Base-by-base conservation (phyloP, 2,329 filamentous ascomycete species). In the Alternaria burnsii region DNA sequence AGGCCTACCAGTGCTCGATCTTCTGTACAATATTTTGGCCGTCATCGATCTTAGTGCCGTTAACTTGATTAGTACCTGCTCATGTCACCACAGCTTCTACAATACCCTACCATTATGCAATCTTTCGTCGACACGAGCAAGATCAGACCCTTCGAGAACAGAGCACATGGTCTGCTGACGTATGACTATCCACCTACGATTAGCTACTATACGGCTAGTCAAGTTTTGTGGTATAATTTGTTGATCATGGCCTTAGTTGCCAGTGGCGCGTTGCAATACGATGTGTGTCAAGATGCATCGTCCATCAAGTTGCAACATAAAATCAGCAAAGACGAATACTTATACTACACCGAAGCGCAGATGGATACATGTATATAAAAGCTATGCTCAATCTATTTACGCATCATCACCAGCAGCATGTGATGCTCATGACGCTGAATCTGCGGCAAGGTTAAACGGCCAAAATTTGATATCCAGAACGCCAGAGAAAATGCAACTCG, bases 401-500 rank as follows among this genome's bases (percentile, higher is more conserved):
- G 24, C 9, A 12, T n/a, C 20, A 12, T 50, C 20, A 50, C 24
- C 30, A 20, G 30, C 46, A 50, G n/a, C 32, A n/a, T 36, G 32
- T 20, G 24, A 32, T 24, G 16, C 28, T 9, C 28, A 34, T 28
- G n/a, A 47, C 32, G 52, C 52, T 55, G 22, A 22, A 52, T 9
- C 22, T 32, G 8, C 32, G n/a, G 28, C 32, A 22, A 42, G 18
- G 44, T 26, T 20, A 22, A 11, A 18, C 36, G 18, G 44, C 36
- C 28, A 34, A n/a, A 20, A 42, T 11, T 47, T n/a, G n/a, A 47
- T 32, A 55, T 22, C 32, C 41, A 58, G 38, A 36, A 54, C 55
- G 50, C 55, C 42, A 16, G 55, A 11, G 12, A 12, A 54, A 42
- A 58, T 55, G 55, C 50, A 47, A 52, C 18, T 41, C 32, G 41